A percentile compares a stretch with the other conserved stretches of the same genome.
These are phyloP conservation scores for Dendrobium catenatum DNA, from an alignment of 106 monocot genomes.

Conservation along the genomic window DNA sequence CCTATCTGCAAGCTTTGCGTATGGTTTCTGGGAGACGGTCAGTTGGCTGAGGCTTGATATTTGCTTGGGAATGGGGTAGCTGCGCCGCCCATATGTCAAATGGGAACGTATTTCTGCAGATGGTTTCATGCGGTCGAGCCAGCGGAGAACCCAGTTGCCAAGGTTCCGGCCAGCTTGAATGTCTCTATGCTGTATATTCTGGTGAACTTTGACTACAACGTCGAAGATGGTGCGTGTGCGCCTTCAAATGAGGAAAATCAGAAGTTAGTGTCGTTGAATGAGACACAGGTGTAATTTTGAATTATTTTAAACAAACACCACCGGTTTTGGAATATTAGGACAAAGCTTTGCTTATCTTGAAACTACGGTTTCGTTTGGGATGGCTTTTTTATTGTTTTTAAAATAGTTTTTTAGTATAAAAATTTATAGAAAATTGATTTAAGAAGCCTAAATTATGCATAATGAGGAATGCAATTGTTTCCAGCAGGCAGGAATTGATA, in stretches of 20 bases:
- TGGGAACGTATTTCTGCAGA: constrained; percentile 59
- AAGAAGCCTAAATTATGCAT: too few species aligned
- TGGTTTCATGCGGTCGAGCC: constrained; percentile 77
- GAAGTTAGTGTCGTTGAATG: background rate
- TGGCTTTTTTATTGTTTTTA: too few species aligned
- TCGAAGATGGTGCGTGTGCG: constrained; percentile 64
- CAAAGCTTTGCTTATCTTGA: too few species aligned
- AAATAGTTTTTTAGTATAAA: too few species aligned
- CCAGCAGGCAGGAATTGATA: too few species aligned
- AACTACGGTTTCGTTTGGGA: too few species aligned
- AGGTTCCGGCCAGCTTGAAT: constrained; percentile 67
- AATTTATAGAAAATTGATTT: too few species aligned
- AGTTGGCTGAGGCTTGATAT: constrained; percentile 7
- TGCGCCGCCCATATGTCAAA: background rate
- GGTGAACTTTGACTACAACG: constrained; percentile 68
- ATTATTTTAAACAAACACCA: background rate
- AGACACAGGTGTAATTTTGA: background rate
- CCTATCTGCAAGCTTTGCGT: constrained; percentile 6
- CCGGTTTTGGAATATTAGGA: background rate
- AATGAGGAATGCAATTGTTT: too few species aligned
- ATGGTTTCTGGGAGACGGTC: constrained; percentile 10
- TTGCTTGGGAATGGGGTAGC: constrained; percentile 7
- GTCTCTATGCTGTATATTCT: constrained; percentile 76
- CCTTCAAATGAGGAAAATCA: constrained; percentile 25
- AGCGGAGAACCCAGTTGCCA: constrained; percentile 76